Conservation (phyloP, 2,329 filamentous ascomycete genomes). For the Pseudogymnoascus sp. region DNA sequence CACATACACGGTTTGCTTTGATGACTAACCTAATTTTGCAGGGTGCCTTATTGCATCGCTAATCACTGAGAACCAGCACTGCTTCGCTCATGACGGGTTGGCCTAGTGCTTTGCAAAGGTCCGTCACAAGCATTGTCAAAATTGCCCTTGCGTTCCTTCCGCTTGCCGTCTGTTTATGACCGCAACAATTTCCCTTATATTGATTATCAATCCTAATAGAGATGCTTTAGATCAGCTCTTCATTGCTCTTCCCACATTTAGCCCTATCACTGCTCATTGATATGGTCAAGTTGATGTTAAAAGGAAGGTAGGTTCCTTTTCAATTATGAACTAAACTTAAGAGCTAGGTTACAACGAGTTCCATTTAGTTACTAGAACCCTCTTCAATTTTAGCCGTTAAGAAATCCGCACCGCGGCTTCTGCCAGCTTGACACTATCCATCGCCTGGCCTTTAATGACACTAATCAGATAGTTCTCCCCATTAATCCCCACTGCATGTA, state of each 20-base stretch:
- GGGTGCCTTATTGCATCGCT: too few species aligned
- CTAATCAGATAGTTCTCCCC: constrained; percentile 38
- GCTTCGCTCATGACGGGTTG: too few species aligned
- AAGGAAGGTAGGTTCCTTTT: neutral
- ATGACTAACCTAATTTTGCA: too few species aligned
- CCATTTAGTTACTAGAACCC: too few species aligned
- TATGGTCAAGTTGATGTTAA: neutral
- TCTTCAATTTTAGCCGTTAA: neutral
- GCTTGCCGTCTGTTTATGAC: neutral
- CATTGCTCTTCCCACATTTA: neutral
- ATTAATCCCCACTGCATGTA: constrained; percentile 38
- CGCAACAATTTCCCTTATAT: neutral
- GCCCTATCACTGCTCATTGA: neutral
- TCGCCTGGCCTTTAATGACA: constrained; percentile 24
- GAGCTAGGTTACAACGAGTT: too few species aligned
- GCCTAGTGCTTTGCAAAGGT: neutral
- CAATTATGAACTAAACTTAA: too few species aligned
- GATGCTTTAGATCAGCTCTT: neutral
- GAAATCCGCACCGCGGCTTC: neutral
- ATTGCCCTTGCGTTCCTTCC: neutral
- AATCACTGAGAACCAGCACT: too few species aligned
- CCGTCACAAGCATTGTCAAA: neutral
- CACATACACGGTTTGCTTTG: too few species aligned
- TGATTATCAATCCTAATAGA: neutral
- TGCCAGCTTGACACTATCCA: neutral